Percentiles rank a stretch among this genome's conserved stretches.
phyloP scores from a whole-genome alignment of 805 yeast species.

The Brettanomyces sp. region DNA sequence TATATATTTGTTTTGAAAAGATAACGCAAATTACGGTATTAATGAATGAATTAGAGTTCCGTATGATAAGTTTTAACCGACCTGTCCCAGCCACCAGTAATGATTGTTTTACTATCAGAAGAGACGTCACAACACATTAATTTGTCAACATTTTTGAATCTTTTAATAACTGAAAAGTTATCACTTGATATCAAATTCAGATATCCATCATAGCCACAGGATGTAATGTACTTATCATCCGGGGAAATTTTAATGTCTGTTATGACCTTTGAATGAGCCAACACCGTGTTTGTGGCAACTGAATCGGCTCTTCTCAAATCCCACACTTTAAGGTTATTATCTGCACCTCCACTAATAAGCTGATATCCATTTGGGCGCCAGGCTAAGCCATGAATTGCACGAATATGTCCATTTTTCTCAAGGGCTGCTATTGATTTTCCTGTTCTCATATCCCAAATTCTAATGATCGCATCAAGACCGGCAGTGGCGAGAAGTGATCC shows the following conservation, averaged over 20 bases:
- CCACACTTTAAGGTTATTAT: conserved; percentile 75
- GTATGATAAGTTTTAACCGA: conserved; percentile 42
- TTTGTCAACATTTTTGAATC: conserved; percentile 54
- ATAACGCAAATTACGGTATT: no score
- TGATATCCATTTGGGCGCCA: conserved; percentile 71
- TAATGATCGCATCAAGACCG: conserved; percentile 65
- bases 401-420: conserved; percentile 48
- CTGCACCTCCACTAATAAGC: conserved; percentile 78
- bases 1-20: neutral
- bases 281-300: conserved; percentile 28
- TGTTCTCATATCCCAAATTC: conserved; percentile 80
- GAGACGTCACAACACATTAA: conserved; percentile 58
- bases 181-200: conserved; percentile 59
- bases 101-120: conserved; percentile 32
- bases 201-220: conserved; percentile 64
- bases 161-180: conserved; percentile 52
- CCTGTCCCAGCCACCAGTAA: conserved; percentile 80
- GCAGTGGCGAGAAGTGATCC: conserved; percentile 72
- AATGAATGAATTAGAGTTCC: no score
- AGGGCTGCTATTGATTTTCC: conserved; percentile 56
- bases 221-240: conserved; percentile 36
- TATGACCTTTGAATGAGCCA: conserved; percentile 68
- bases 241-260: conserved; percentile 52
- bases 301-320: conserved; percentile 52
- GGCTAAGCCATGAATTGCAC: conserved; percentile 59